phyloP scores from a whole-genome alignment of 2,329 filamentous ascomycete genomes.

The Colletotrichum limetticola region DNA sequence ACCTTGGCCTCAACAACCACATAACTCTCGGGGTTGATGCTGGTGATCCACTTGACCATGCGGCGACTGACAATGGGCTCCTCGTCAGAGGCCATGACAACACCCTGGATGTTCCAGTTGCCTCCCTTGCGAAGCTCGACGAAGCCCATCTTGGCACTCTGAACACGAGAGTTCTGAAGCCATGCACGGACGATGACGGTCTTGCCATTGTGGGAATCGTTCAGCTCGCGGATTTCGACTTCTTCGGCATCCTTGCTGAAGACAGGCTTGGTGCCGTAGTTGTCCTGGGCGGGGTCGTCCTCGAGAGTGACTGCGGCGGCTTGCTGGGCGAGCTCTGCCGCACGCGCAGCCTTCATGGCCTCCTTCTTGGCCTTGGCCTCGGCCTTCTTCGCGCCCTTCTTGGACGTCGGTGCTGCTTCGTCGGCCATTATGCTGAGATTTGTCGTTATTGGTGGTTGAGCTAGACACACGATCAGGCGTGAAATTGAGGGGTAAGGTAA shows the following conservation, averaged over 20 bases:
- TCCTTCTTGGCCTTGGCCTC: constrained; percentile 90
- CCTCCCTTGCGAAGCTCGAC: constrained; percentile 83
- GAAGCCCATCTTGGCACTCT: constrained; percentile 92
- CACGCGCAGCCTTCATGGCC: constrained; percentile 59
- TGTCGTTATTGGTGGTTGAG: background rate
- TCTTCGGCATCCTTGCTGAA: constrained; percentile 63
- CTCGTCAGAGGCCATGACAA: constrained; percentile 76
- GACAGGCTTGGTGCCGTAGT: constrained; percentile 65
- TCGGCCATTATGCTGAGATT: background rate
- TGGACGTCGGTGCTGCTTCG: constrained; percentile 57
- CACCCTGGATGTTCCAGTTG: constrained; percentile 83
- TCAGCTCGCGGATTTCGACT: constrained; percentile 71
- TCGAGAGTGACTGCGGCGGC: background rate
- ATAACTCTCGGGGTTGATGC: constrained; percentile 82
- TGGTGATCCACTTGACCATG: constrained; percentile 93
- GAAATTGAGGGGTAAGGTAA: background rate
- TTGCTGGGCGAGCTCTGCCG: constrained; percentile 66
- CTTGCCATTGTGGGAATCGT: constrained; percentile 73
- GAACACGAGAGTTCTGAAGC: constrained; percentile 87
- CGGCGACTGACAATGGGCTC: constrained; percentile 73
- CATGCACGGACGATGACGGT: constrained; percentile 81
- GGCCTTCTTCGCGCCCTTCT: constrained; percentile 89
- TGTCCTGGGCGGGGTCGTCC: constrained; percentile 20
- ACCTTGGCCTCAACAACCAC: constrained; percentile 84
- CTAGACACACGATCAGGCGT: background rate